These are phyloP conservation scores for Pelagophyceae sp. DNA, from an alignment of 352 stramenopile genomes.

Conservation along the genomic window DNA sequence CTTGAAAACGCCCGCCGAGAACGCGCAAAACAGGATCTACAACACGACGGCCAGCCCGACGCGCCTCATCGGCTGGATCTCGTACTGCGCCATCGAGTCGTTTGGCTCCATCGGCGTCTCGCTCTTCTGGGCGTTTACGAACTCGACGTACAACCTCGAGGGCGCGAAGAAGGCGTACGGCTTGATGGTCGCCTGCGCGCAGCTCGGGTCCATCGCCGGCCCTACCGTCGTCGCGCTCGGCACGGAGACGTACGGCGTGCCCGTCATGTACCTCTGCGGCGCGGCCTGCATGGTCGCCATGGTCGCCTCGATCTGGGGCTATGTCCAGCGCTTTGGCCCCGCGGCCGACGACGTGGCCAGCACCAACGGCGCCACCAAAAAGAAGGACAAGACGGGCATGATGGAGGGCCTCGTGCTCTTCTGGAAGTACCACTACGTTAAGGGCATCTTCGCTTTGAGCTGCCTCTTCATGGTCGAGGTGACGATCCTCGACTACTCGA, in stretches of 20 bases:
- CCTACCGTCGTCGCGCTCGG: slow-evolving; percentile 56
- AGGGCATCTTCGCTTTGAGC: slow-evolving; percentile 61
- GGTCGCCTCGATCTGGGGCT: slow-evolving; percentile 25
- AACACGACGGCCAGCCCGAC: slow-evolving; percentile 51
- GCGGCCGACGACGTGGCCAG: background rate
- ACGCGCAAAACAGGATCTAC: too few relatives aligned
- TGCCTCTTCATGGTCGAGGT: slow-evolving; percentile 76
- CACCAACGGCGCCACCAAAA: slow-evolving; percentile 5
- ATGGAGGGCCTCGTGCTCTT: slow-evolving; percentile 67
- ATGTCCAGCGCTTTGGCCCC: background rate
- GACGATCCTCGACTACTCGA: slow-evolving; percentile 70
- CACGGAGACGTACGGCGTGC: slow-evolving; percentile 46
- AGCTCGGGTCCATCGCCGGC: slow-evolving; percentile 61
- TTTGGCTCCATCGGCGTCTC: slow-evolving; percentile 70
- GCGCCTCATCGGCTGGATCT: slow-evolving; percentile 63
- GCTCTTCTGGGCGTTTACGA: slow-evolving; percentile 71
- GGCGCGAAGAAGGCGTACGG: slow-evolving; percentile 65
- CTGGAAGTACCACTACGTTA: slow-evolving; percentile 66
- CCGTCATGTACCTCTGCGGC: slow-evolving; percentile 54
- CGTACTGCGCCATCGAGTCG: slow-evolving; percentile 67
- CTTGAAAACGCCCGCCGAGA: background rate
- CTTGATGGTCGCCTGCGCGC: slow-evolving; percentile 63
- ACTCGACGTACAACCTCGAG: slow-evolving; percentile 63
- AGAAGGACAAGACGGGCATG: slow-evolving; percentile 52
- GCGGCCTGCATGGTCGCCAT: slow-evolving; percentile 56